Base-by-base conservation (phyloP, 2,329 filamentous ascomycete species). In the Epichloe festucae region DNA sequence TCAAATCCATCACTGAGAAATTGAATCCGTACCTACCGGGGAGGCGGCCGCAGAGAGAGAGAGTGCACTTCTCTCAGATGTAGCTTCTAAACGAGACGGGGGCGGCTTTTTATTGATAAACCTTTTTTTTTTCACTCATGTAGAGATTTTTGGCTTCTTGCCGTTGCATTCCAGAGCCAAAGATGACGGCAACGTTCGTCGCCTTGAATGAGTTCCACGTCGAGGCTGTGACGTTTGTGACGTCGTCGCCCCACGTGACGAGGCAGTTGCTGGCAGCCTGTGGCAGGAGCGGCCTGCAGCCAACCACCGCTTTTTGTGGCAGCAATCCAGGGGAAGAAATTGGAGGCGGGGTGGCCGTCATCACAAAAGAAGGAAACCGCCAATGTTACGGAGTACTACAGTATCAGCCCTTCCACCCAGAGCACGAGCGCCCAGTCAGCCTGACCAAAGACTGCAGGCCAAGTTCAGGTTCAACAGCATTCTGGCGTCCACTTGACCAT, bases 231-330 rank as follows among this genome's bases (percentile, higher is more conserved):
- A 46, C 48, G 41, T 50, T 31, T 31, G 8, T 11, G 31, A 31
- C 31, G 10, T 31, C 48, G 48, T n/a, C 19, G 27, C 43, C 43
- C 40, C 48, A 46, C 48, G 48, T 50, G 48, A 50, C 17, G 41
- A 31, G 43, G n/a, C 21, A 43, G 27, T 10, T 31, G 27, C 27
- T 10, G 27, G 27, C 19, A 21, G 19, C 19, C 19, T 21, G 19
- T 21, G 19, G 19, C 27, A 42, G 40, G 48, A 34, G 19, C 27
- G 41, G 35, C 46, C 36, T 36, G 15, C 21, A 34, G 34, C 45
- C 45, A 47, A 47, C 45, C 45, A 47, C 36, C 35, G 36, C 46
- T 14, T 48, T 41, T 48, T 41, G 17, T 40, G 35, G 5, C 34
- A 42, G 38, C 46, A 48, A 47, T n/a, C 15, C 35, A 38, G 21